Base-by-base conservation (phyloP, 345 rosid species). In the Anastatica hierochuntica region DNA sequence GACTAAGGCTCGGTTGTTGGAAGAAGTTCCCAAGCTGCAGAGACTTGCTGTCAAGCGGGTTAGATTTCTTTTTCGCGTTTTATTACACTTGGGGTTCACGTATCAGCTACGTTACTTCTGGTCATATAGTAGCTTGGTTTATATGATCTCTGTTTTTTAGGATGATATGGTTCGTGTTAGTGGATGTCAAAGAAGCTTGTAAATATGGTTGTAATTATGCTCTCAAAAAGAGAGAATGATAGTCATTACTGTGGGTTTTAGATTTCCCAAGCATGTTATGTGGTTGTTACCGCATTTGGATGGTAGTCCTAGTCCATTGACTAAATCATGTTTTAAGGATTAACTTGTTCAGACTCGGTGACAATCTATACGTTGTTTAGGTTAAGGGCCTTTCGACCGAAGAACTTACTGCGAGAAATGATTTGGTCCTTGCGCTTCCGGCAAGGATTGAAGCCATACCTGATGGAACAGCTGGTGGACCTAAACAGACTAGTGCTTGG, bases 41-140 rank as follows among this genome's bases (percentile, higher is more conserved):
- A 83, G 85, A 71, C 74, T 88, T 82, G 97, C 97, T 29, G 63
- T 94, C 33, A 94, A 85, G 69, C 79, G 78, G 97, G 97, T 87
- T 4, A 36, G 56, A 43, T 9, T 42, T 30, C n/a, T n/a, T n/a
- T n/a, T n/a, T n/a, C n/a, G n/a, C n/a, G n/a, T n/a, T n/a, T n/a
- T n/a, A n/a, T n/a, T n/a, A n/a, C n/a, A n/a, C n/a, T n/a, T n/a
- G n/a, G n/a, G n/a, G n/a, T n/a, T n/a, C n/a, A n/a, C n/a, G n/a
- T n/a, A n/a, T n/a, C n/a, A n/a, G n/a, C n/a, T n/a, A n/a, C n/a
- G n/a, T n/a, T n/a, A n/a, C n/a, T n/a, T n/a, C n/a, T n/a, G n/a
- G n/a, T n/a, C n/a, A n/a, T n/a, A n/a, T n/a, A n/a, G n/a, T n/a
- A n/a, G n/a, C n/a, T 49, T 40, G 23, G 46, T 21, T 50, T 27